Evolutionary conservation across 192 early-diverging fungal genomes (phyloP).

Genomic region (Martensiomyces pterosporus): DNA sequence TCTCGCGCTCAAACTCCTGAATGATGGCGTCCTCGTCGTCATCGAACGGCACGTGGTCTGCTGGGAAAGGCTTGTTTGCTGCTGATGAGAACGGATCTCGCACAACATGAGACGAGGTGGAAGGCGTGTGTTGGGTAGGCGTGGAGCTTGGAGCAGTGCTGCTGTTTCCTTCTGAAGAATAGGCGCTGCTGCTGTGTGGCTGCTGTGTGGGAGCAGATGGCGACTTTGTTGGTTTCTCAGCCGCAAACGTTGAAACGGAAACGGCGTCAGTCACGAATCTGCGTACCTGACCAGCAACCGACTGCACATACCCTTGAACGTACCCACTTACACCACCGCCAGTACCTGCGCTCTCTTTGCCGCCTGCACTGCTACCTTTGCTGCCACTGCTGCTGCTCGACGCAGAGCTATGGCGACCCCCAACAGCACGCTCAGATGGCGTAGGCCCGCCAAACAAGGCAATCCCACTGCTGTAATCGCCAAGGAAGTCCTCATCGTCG

Average conservation of each 20-base stretch:
- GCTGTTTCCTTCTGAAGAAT: too few relatives aligned
- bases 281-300: conserved; percentile 48
- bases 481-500: conserved; percentile 33
- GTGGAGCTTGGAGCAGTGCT: not conserved
- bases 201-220: conserved; percentile 2
- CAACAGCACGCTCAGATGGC: not conserved
- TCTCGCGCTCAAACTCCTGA: conserved; percentile 52
- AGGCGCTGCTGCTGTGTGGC: conserved; percentile 6
- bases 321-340: conserved; percentile 29
- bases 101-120: conserved; percentile 16
- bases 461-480: conserved; percentile 9
- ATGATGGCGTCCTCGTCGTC: conserved; percentile 50
- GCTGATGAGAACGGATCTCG: conserved; percentile 35
- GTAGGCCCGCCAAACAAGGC: conserved; percentile 9
- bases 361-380: not conserved
- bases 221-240: conserved; percentile 10
- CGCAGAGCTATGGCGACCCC: too few relatives aligned
- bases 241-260: conserved; percentile 19
- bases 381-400: too few relatives aligned
- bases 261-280: conserved; percentile 35
- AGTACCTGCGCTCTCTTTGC: not conserved
- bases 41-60: conserved; percentile 43
- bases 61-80: conserved; percentile 1
- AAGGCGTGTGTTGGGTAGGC: not conserved
- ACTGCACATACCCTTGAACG: conserved; percentile 42